phyloP scores from a whole-genome alignment of 169 alveolate genomes.

The Plasmodium fragile region DNA sequence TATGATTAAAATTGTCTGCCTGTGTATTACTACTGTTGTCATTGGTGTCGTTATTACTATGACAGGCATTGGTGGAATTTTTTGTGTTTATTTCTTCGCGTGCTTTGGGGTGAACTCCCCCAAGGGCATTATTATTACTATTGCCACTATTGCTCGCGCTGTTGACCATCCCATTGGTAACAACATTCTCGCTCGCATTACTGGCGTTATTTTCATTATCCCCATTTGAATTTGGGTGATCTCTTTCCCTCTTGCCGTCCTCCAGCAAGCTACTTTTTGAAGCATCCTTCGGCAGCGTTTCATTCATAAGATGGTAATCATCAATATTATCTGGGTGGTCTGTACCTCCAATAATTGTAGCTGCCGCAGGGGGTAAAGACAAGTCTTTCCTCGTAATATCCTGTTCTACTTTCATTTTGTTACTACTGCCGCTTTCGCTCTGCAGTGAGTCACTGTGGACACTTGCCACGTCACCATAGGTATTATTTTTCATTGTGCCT shows the following conservation, averaged over 20 bases:
- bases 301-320: not conserved
- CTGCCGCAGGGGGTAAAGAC: not conserved
- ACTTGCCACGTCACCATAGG: not conserved
- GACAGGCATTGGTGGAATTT: not conserved
- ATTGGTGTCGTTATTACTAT: not conserved
- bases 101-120: not conserved
- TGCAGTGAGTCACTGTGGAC: not conserved
- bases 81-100: not conserved
- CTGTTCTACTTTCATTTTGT: constrained; percentile 2
- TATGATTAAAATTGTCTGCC: not conserved
- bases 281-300: not conserved
- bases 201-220: not conserved
- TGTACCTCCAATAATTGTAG: not conserved
- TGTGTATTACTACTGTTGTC: not conserved
- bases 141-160: not conserved
- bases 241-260: not conserved
- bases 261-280: not conserved
- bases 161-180: not conserved
- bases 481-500: not conserved
- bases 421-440: not conserved
- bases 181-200: not conserved
- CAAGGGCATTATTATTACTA: not conserved
- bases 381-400: not conserved
- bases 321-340: not conserved
- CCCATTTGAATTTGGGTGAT: not conserved